Conservation (phyloP, 2,329 filamentous ascomycete species). For the Lasiodiplodia sp. region DNA sequence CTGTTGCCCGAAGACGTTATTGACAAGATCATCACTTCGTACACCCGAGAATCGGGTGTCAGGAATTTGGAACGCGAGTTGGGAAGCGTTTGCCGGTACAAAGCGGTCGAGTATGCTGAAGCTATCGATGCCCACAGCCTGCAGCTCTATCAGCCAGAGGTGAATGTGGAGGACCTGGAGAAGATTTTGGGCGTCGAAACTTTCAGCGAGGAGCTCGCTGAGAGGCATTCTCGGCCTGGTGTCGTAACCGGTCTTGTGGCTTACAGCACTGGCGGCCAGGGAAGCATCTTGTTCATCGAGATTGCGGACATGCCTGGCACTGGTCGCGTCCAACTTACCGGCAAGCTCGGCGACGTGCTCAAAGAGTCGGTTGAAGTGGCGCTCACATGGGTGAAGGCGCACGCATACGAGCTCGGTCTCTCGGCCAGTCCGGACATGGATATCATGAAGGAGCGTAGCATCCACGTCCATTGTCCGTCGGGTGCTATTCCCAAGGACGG, state of each 20-base stretch:
- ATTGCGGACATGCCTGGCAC: constrained; percentile 96
- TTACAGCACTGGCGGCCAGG: constrained; percentile 80
- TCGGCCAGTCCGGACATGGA: constrained; percentile 82
- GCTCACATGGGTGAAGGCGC: constrained; percentile 94
- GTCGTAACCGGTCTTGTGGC: constrained; percentile 96
- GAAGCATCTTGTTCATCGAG: constrained; percentile 97
- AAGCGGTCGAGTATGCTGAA: constrained; percentile 94
- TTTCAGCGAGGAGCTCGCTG: constrained; percentile 94
- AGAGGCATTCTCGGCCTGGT: constrained; percentile 80
- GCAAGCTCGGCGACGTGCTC: constrained; percentile 93
- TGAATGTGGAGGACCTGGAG: constrained; percentile 84
- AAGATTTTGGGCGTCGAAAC: constrained; percentile 90
- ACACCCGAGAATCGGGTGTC: constrained; percentile 95
- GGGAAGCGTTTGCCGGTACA: constrained; percentile 90
- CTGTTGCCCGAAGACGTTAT: constrained; percentile 82
- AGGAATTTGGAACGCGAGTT: constrained; percentile 96
- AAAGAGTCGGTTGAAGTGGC: constrained; percentile 98
- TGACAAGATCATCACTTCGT: constrained; percentile 93
- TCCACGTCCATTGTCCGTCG: constrained; percentile 95
- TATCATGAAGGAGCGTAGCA: constrained; percentile 92
- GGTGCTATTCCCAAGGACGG: constrained; percentile 96
- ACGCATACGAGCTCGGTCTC: constrained; percentile 88
- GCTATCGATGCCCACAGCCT: constrained; percentile 76
- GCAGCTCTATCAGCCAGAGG: constrained; percentile 71
- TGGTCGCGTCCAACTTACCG: constrained; percentile 91